Evolutionary conservation across 2,329 filamentous ascomycete species (phyloP), one percentile per base, ranked within the genome.

Genomic region (Fusarium hainanense): DNA sequence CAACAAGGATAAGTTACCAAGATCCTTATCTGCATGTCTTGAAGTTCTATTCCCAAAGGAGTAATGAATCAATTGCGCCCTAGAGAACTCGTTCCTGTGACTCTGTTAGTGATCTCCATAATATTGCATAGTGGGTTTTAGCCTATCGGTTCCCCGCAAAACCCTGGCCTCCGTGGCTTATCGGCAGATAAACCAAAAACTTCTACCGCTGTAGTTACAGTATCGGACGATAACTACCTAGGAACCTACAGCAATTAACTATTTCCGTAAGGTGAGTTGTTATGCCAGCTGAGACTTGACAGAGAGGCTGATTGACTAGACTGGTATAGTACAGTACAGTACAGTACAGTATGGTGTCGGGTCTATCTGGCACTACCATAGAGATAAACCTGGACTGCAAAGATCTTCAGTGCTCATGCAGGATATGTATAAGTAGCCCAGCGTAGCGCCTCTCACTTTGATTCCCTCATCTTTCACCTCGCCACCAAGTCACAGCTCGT

Each of bases 141-240:
- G 58, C 28, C 40, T 40, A 50, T 64, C 41, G 41, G n/a, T 66
- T 61, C 63, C 42, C 63, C 63, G 62, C 61, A 64, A 64, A 64
- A 46, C 41, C 28, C 40, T 34, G 54, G 61, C 28, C 28, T 30
- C 2, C 63, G 44, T 30, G 28, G 12, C 63, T 61, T 66, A 60
- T 66, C 58, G 60, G 51, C 9, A 44, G 51, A 48, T 59, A 65
- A 64, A 48, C 32, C 23, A 52, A 52, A 52, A 51, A 46, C 42
- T 63, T 63, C 18, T 41, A 52, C 34, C 49, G 23, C 34, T n/a
- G 18, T 6, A 37, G 34, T 37, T n/a, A 37, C 34, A 34, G 23
- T 52, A 52, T 52, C 49, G n/a, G 49, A 42, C 40, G 16, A 25
- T 50, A 50, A 49, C 18, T 50, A 50, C 32, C 18, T n/a, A 16